phyloP scores from a whole-genome alignment of 371 early-diverging fungal genomes.

The Rhizopus delemar region DNA sequence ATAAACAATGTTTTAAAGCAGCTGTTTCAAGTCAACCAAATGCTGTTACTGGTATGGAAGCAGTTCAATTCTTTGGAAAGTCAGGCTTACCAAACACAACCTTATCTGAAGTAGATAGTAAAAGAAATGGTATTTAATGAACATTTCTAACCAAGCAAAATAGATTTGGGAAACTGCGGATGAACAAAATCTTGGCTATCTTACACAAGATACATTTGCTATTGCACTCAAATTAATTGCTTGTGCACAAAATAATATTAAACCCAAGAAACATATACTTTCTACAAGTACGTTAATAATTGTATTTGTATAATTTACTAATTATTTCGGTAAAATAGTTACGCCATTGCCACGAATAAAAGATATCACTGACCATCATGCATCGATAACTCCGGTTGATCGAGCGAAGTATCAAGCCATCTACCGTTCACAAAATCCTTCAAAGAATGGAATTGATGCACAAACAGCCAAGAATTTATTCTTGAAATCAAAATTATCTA shows the following conservation, averaged over 20 bases:
- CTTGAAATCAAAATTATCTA: constrained; percentile 28
- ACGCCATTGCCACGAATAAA: constrained; percentile 52
- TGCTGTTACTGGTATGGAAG: constrained; percentile 64
- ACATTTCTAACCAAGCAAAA: background rate
- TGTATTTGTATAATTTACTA: constrained; percentile 1
- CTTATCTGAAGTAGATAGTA: constrained; percentile 63
- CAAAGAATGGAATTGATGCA: constrained; percentile 20
- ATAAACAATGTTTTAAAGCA: constrained; percentile 61
- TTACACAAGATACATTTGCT: constrained; percentile 32
- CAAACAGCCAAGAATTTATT: constrained; percentile 23
- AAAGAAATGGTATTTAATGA: background rate
- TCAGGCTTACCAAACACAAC: constrained; percentile 64
- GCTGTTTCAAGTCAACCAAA: constrained; percentile 64
- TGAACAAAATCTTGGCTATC: constrained; percentile 30
- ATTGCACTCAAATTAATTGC: constrained; percentile 38
- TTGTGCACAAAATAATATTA: constrained; percentile 35
- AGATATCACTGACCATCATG: constrained; percentile 21
- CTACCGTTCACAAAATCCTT: constrained; percentile 20
- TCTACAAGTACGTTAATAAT: constrained; percentile 28
- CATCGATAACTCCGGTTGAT: constrained; percentile 19
- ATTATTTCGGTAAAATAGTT: constrained; percentile 7
- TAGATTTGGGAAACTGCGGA: constrained; percentile 41
- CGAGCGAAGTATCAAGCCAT: constrained; percentile 23
- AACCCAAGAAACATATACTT: constrained; percentile 24
- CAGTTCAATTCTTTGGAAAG: constrained; percentile 78